phyloP scores from a whole-genome alignment of 768 basidiomycete genomes.

The Exidia glandulosa region DNA sequence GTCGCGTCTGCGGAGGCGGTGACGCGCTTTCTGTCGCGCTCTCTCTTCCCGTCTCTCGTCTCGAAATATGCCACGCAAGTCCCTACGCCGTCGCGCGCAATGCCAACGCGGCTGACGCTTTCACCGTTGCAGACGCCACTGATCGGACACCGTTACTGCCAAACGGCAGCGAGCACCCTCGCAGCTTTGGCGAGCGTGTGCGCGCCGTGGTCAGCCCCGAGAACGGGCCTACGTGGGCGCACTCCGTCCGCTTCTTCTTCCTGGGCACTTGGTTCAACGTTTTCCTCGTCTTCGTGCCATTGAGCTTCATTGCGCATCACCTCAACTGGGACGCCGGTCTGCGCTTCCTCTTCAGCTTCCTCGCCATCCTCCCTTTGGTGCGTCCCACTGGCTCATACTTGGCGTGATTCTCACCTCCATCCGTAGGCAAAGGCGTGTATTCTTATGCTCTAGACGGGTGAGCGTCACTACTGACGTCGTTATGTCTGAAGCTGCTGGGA shows the following conservation, averaged over 20 bases:
- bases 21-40: constrained; percentile 2
- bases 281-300: constrained; percentile 69
- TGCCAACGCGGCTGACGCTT: not conserved
- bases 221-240: constrained; percentile 49
- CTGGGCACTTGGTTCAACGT: constrained; percentile 63
- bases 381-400: too few species aligned
- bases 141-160: constrained; percentile 42
- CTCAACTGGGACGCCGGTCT: constrained; percentile 64
- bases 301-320: constrained; percentile 54
- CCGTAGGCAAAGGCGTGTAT: constrained; percentile 64
- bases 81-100: constrained; percentile 15
- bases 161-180: constrained; percentile 21
- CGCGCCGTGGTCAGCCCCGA: constrained; percentile 23
- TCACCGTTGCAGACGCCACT: constrained; percentile 12
- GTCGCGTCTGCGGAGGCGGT: not conserved
- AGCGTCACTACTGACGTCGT: constrained; percentile 25
- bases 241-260: constrained; percentile 50
- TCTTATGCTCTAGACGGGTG: not conserved
- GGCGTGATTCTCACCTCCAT: too few species aligned
- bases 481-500: constrained; percentile 51
- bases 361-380: constrained; percentile 79
- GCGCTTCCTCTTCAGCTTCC: constrained; percentile 65
- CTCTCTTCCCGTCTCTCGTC: constrained; percentile 2
- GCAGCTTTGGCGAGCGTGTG: constrained; percentile 24
- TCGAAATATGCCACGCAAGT: constrained; percentile 8